Conservation (phyloP, 2,329 filamentous ascomycete species). For the Drechslerella dactyloides region DNA sequence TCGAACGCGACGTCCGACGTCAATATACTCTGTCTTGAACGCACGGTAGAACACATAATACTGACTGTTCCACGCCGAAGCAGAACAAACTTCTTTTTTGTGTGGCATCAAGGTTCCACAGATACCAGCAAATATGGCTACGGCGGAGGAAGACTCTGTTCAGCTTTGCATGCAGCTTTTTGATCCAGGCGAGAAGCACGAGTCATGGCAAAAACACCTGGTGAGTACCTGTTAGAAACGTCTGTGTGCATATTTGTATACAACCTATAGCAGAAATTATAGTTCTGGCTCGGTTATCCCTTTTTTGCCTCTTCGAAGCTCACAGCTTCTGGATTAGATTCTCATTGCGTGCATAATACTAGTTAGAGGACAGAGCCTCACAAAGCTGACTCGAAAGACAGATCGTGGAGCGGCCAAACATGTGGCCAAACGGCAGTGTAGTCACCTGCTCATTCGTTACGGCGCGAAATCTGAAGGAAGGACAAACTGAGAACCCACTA, state of each 20-base stretch:
- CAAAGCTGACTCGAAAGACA: background rate
- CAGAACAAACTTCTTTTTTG: too few species aligned
- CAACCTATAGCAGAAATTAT: too few species aligned
- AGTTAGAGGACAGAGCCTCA: too few species aligned
- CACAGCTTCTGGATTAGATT: background rate
- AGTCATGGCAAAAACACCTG: background rate
- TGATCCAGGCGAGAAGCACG: background rate
- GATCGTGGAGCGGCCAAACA: background rate
- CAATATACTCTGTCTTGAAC: too few species aligned
- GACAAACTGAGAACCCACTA: background rate
- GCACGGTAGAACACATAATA: too few species aligned
- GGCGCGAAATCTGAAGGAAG: background rate
- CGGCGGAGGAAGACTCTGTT: background rate
- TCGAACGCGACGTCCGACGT: too few species aligned
- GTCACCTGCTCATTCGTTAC: constrained; percentile 5
- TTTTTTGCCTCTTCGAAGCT: too few species aligned
- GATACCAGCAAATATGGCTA: background rate
- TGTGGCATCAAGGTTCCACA: too few species aligned
- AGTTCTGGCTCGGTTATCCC: too few species aligned
- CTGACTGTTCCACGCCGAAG: too few species aligned
- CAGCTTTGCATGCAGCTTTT: constrained; percentile 4
- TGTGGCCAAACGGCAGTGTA: constrained; percentile 1
- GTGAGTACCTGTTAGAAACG: background rate
- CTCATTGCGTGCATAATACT: too few species aligned
- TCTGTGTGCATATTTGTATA: too few species aligned